Evolutionary conservation across 2,329 filamentous ascomycete species (phyloP), one percentile per base, ranked within the genome.

Genomic region (Trichoderma harzianum): DNA sequence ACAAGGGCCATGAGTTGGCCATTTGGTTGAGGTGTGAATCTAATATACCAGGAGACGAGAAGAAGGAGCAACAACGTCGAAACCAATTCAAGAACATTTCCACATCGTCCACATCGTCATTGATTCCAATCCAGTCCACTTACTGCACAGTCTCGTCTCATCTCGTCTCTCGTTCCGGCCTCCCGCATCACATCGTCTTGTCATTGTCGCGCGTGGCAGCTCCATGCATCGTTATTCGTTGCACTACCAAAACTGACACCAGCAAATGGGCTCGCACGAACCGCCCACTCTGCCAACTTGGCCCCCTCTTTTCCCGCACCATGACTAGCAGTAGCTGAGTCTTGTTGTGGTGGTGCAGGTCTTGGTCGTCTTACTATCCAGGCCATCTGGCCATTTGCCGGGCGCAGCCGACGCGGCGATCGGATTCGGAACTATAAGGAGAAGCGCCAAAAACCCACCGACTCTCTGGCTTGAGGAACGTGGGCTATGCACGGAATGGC

Each of bases 211-310:
- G 26, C 72, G 72, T 73, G 72, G 67, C 58, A 64, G 43, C 43
- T 64, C 32, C n/a, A 65, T 71, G 72, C 47, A 39, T 32, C 63
- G 34, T 67, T 68, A 73, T 73, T 73, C 72, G 72, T 67, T 57
- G 36, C 47, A 21, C n/a, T 16, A 14, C 21, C 26, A 55, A 57
- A 63, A 24, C 66, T 67, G 69, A 67, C 70, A 57, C 66, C 65
- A 72, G 51, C 72, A 68, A 72, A 64, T 39, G 32, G 72, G 72
- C 66, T 72, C 36, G 28, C 39, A 60, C 30, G 64, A 67, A 63
- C 16, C 26, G 60, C 62, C 64, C 63, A 68, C 71, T 58, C 53
- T 14, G 53, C 43, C 53, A 36, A 34, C 21, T 24, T 36, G 21
- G 36, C 34, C 51, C 68, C 47, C 58, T 47, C 36, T 58, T 68